These are phyloP conservation scores for Lodderomyces elongisporus DNA, from an alignment of 1,139 yeast species.

Conservation along the genomic window DNA sequence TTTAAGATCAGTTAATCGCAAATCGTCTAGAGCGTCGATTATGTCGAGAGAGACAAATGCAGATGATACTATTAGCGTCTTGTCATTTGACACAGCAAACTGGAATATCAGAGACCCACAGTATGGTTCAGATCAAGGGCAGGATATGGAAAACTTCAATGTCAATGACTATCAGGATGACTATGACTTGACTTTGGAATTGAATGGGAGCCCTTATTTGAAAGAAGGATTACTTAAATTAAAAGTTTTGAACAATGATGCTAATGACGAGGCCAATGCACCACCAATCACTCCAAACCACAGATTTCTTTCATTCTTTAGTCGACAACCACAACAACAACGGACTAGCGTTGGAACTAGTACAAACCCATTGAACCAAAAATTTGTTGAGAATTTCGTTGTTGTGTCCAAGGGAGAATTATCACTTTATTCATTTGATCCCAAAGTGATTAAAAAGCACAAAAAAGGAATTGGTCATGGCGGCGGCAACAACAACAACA, in stretches of 20 bases:
- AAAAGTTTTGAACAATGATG: conserved; percentile 41
- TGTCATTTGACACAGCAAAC: conserved; percentile 33
- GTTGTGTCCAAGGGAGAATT: conserved; percentile 57
- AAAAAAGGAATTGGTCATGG: conserved; percentile 24
- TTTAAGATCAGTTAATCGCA: conserved; percentile 21
- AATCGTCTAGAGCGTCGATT: conserved; percentile 36
- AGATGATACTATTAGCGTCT: conserved; percentile 35
- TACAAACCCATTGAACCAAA: conserved; percentile 14
- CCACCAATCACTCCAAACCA: conserved; percentile 10
- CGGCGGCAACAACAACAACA: conserved; percentile 32
- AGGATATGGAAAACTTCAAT: conserved; percentile 29
- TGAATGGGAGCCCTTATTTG: conserved; percentile 73
- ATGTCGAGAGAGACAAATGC: conserved; percentile 23
- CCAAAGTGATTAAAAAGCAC: conserved; percentile 39
- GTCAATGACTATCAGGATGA: conserved; percentile 45
- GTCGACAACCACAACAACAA: conserved; percentile 11
- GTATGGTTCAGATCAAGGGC: conserved; percentile 7
- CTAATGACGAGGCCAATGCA: conserved; percentile 22
- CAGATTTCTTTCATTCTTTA: conserved; percentile 20
- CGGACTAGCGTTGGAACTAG: background rate
- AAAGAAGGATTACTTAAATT: conserved; percentile 68
- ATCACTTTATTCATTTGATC: conserved; percentile 49
- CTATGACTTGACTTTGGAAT: conserved; percentile 56
- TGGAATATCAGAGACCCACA: conserved; percentile 12
- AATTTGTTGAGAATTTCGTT: conserved; percentile 47